Percentiles rank a stretch among this genome's conserved stretches.
phyloP scores from a whole-genome alignment of 179 eudicot species.

The Silene vulgaris region DNA sequence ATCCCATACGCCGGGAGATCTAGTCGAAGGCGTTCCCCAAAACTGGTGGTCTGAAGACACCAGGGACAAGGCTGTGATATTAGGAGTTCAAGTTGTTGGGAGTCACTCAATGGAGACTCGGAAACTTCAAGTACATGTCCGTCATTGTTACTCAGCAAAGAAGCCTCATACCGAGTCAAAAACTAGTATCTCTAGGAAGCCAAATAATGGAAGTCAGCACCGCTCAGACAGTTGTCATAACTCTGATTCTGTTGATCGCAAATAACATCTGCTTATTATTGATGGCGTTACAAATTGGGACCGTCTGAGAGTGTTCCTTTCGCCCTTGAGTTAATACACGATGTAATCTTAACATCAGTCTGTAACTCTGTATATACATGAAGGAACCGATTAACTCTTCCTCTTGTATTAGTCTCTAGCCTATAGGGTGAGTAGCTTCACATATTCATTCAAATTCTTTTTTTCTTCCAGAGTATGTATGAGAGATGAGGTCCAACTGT shows the following conservation, averaged over 20 bases:
- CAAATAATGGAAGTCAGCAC: conserved; percentile 25
- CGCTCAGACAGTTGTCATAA: conserved; percentile 15
- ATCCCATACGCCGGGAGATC: conserved; percentile 49
- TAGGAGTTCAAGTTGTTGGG: conserved; percentile 51
- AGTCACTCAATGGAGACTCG: conserved; percentile 44
- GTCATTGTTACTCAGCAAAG: conserved; percentile 56
- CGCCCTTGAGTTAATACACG: neutral
- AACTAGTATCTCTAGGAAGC: conserved; percentile 36
- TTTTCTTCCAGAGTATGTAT: neutral
- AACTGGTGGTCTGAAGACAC: conserved; percentile 86
- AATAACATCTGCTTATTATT: conserved; percentile 19
- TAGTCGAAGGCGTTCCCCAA: conserved; percentile 63
- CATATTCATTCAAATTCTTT: neutral
- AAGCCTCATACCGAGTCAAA: conserved; percentile 33
- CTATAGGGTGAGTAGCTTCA: neutral
- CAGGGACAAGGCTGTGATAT: conserved; percentile 60
- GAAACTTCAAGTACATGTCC: conserved; percentile 46
- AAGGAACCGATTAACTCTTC: conserved; percentile 14
- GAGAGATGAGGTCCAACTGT: neutral
- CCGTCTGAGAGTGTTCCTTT: neutral
- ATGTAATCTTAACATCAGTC: conserved; percentile 26
- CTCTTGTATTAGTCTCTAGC: conserved; percentile 18
- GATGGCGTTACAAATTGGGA: neutral
- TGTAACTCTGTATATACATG: conserved; percentile 49
- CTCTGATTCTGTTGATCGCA: conserved; percentile 35